Percentiles rank a stretch among this genome's conserved stretches.
These are phyloP conservation scores for Zymoseptoria pseudotritici DNA, from an alignment of 2,329 filamentous ascomycete species.

Conservation along the genomic window DNA sequence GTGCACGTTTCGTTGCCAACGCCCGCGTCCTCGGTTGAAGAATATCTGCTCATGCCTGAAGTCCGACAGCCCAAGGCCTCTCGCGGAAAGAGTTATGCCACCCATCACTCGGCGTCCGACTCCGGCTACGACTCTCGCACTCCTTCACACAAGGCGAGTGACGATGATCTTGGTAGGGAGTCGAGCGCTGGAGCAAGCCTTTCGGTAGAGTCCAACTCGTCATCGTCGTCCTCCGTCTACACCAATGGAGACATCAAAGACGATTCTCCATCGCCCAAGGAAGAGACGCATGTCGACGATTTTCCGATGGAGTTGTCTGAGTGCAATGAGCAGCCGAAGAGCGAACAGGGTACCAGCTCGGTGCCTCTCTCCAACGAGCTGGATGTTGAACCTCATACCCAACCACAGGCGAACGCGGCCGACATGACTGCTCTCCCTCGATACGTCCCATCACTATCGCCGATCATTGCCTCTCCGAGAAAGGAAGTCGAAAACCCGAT, in stretches of 20 bases:
- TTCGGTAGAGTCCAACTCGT: neutral
- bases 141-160: constrained; percentile 21
- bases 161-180: constrained; percentile 6
- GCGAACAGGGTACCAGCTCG: constrained; percentile 8
- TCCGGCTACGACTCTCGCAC: constrained; percentile 25
- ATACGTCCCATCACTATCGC: neutral
- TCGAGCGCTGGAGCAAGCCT: neutral
- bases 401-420: neutral
- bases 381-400: neutral
- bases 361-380: neutral
- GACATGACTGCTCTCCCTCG: neutral
- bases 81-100: neutral
- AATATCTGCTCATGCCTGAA: neutral
- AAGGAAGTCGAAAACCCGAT: constrained; percentile 1
- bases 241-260: constrained; percentile 6
- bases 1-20: too few species aligned
- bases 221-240: neutral
- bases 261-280: constrained; percentile 5
- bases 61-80: neutral
- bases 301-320: constrained; percentile 8
- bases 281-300: constrained; percentile 10
- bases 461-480: neutral
- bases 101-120: constrained; percentile 18
- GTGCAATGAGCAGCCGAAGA: constrained; percentile 9
- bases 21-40: too few species aligned